Evolutionary conservation across 164 flowering plant species (phyloP).

Genomic region (Stephania yunnanensis): DNA sequence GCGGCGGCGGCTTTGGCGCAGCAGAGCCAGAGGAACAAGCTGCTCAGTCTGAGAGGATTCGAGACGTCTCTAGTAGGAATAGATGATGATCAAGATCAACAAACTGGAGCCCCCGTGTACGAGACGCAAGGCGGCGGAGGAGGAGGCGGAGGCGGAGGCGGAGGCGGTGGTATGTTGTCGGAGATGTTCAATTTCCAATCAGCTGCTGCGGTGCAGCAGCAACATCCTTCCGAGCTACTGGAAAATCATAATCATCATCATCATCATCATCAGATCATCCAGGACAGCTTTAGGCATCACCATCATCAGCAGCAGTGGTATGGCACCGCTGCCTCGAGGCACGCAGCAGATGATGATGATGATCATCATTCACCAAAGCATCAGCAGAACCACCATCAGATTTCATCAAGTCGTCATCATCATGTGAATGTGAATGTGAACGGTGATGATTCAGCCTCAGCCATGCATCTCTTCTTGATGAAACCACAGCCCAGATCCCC

Average conservation of each 20-base stretch:
- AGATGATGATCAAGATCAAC: slow-evolving; percentile 23
- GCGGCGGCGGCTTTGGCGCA: slow-evolving; percentile 40
- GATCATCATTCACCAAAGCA: slow-evolving; percentile 4
- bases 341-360: slow-evolving; percentile 18
- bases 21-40: slow-evolving; percentile 30
- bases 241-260: slow-evolving; percentile 33
- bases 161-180: slow-evolving; percentile 33
- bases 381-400: slow-evolving; percentile 32
- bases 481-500: slow-evolving; percentile 69
- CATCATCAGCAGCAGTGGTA: slow-evolving; percentile 15
- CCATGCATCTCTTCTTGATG: slow-evolving; percentile 83
- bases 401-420: slow-evolving; percentile 18
- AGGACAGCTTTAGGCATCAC: slow-evolving; percentile 20
- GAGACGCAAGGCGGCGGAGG: slow-evolving; percentile 20
- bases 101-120: slow-evolving; percentile 22
- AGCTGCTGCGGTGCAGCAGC: slow-evolving; percentile 9
- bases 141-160: no score
- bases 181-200: slow-evolving; percentile 75
- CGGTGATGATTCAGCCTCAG: slow-evolving; percentile 39
- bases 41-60: slow-evolving; percentile 21
- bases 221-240: slow-evolving; percentile 20
- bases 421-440: slow-evolving; percentile 16
- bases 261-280: slow-evolving; percentile 11
- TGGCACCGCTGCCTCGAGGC: slow-evolving; percentile 36
- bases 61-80: slow-evolving; percentile 35